These are phyloP conservation scores for Solanum sitiens DNA, from an alignment of 257 asterid species.

Conservation along the genomic window DNA sequence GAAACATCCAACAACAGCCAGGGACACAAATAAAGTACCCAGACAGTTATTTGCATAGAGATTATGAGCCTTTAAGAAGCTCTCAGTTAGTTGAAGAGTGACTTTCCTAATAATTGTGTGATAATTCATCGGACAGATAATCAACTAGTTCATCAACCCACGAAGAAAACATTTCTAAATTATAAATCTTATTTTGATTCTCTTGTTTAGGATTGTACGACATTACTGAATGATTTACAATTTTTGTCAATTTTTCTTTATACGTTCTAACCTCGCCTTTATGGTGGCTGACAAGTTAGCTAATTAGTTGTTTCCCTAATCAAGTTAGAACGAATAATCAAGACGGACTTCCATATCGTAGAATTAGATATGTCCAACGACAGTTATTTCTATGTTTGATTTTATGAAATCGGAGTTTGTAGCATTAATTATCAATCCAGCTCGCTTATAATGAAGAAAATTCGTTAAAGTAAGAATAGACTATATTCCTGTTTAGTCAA, in stretches of 20 bases:
- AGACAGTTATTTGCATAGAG: too few species aligned
- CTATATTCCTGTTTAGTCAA: neutral
- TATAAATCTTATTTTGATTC: neutral
- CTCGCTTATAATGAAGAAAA: neutral
- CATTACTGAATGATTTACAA: neutral
- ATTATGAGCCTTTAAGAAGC: too few species aligned
- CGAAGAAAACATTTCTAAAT: too few species aligned
- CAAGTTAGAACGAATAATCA: neutral
- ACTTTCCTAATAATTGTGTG: too few species aligned
- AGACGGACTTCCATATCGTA: neutral
- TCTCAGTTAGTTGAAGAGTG: too few species aligned
- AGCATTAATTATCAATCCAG: neutral
- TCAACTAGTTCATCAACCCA: neutral
- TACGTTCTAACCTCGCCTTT: neutral
- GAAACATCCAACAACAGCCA: too few species aligned
- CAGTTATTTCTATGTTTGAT: neutral
- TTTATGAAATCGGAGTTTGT: neutral
- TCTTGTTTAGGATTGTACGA: neutral
- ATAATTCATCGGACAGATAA: neutral
- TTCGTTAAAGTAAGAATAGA: neutral
- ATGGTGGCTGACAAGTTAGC: neutral
- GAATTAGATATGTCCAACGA: neutral
- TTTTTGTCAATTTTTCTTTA: neutral
- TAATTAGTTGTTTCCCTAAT: neutral
- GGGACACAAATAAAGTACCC: too few species aligned